Evolutionary conservation across 2,329 filamentous ascomycete species (phyloP), one percentile per base, ranked within the genome.

Genomic region (Cordyceps farinosa): DNA sequence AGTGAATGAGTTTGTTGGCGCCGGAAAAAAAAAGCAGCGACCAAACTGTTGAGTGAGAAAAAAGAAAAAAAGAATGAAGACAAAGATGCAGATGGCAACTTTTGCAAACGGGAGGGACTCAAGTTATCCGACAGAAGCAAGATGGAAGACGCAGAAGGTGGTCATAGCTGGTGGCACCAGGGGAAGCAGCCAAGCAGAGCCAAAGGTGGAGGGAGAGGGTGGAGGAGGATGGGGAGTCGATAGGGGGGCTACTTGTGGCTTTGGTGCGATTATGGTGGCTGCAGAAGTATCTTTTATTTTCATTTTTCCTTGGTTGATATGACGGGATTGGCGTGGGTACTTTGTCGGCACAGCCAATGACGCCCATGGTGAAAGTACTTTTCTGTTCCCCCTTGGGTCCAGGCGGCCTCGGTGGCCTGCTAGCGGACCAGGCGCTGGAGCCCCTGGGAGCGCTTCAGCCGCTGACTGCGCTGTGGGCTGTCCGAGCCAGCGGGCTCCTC

Each of bases 81-180:
- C 30, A 51, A 38, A 59, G 45, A 42, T 45, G 53, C 38, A 59
- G 47, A 42, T 42, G 56, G 27, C 36, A 50, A 27, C n/a, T 30
- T 13, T 22, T 29, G 54, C 13, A 22, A 45, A 22, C 22, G 22
- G 22, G 22, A 22, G 22, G 22, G 22, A 22, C 22, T 22, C 22
- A 36, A 52, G 52, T 9, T 22, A 22, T 22, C 22, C 22, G 22
- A 22, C 27, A 51, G 45, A 44, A 51, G 56, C 34, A 44, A 32
- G 56, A 59, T 50, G 56, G 56, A 40, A 32, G 56, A 59, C 3
- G 47, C 47, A 42, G 27, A 58, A 50, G 32, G 44, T 44, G 55
- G 32, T 44, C 38, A 44, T n/a, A 40, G 38, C 47, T 48, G 45
- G 45, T 30, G 27, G 45, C 45, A 30, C 45, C 45, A 48, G 45